Base-by-base conservation (phyloP, 1,284 basidiomycete species). In the Volvariella surrecta region DNA sequence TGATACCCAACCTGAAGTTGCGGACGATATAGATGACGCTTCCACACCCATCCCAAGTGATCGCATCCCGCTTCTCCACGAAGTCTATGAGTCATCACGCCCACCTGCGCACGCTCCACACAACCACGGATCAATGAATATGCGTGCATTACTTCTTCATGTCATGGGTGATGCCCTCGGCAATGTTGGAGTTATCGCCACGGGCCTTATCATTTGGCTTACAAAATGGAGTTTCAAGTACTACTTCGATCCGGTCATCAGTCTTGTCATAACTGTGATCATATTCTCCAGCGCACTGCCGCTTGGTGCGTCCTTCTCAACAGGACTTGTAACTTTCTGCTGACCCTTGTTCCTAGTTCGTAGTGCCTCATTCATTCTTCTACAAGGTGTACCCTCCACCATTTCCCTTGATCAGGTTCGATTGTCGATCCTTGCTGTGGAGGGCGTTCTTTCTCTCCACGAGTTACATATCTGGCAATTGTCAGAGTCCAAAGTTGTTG, bases 131-230 rank as follows among this genome's bases (percentile, higher is more conserved):
- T 89, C 83, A 3, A 98, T 99, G 95, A 99, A 98, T 66, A 98
- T 99, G 93, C 87, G 73, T 24, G 96, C 93, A 21, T 76, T 99
- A 2, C 74, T 99, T 45, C 66, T 99, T 18, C 96, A 99, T 63
- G 95, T 99, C 19, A 63, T 99, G 32, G 95, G 96, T 28, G 96
- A 99, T 66, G 96, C 96, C 18, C 73, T 97, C 32, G 95, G 96
- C 46, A 99, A 99, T 61, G 87, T 98, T 49, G 96, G 96, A 48
- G 96, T 99, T 50, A 98, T 99, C 49, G 79, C 84, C 20, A 89
- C 94, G 3, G 96, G 96, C 50, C 74, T 98, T 8, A 70, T 96
- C 57, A 95, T 97, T 57, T 93, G 90, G 91, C 73, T 87, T 40
- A 79, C 83, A 1, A 63, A 71, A 17, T 89, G 83, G 82, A 64